Evolutionary conservation across 768 basidiomycete species (phyloP), one percentile per base, ranked within the genome.

Genomic region (Cyathus striatus): DNA sequence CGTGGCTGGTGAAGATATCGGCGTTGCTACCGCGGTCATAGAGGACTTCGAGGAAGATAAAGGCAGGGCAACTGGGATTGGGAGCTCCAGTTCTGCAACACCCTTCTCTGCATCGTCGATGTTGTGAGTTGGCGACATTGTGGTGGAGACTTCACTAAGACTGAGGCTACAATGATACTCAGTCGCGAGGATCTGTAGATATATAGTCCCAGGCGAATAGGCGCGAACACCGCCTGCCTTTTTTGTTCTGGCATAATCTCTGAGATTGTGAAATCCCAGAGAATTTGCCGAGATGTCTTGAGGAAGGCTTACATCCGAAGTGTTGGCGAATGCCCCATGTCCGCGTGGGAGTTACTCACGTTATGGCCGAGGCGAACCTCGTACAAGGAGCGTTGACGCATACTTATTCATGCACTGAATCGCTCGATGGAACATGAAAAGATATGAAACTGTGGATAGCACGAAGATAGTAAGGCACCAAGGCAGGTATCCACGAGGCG

Each of bases 91-190:
- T 26, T 60, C 56, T 33, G 42, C 48, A 23, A 62, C 46, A 12
- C 65, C 68, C 47, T 65, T 65, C 58, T 72, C 70, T 36, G 61
- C 62, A 47, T 67, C 64, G 51, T 67, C 58, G 17, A 65, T 47
- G 40, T 49, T 49, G 16, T 50, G 49, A 36, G 56, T 43, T 10
- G 54, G 45, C 49, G 36, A 36, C 40, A 43, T 45, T 20, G 39
- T 36, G 13, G n/a, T n/a, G n/a, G n/a, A n/a, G n/a, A n/a, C n/a
- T n/a, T n/a, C n/a, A n/a, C n/a, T n/a, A n/a, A n/a, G n/a, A n/a
- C n/a, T n/a, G n/a, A n/a, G n/a, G n/a, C n/a, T n/a, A n/a, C n/a
- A n/a, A n/a, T n/a, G n/a, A n/a, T n/a, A n/a, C n/a, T n/a, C n/a
- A n/a, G n/a, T n/a, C n/a, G n/a, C n/a, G n/a, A n/a, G n/a, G n/a